Base-by-base conservation (phyloP, 805 yeast species). In the Scheffersomyces coipomensis region DNA sequence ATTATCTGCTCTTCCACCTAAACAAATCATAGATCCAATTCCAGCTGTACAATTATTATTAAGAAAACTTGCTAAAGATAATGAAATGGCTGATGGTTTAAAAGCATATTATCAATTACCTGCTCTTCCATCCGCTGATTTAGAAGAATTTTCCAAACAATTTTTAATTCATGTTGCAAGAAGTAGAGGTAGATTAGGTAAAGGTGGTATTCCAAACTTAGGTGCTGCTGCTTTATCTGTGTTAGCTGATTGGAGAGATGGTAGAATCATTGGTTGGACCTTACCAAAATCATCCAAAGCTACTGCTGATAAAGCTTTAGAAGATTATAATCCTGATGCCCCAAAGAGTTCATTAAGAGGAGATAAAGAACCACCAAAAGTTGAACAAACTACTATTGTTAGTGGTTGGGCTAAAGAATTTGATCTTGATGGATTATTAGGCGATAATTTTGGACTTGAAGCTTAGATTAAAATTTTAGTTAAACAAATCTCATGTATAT, bases 211-310 rank as follows among this genome's bases (percentile, higher is more conserved):
- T 43, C 96, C 98, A 41, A 89, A 93, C 60, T 62, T 93, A 46
- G 84, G 80, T 43, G 75, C 90, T 47, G 96, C 98, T 7, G 96
- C 95, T 26, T 61, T 78, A 53, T 73, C 85, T 26, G 84, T 93
- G 10, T 72, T 93, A 56, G 88, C 79, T 53, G 99, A 93, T 66
- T 93, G 98, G 98, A 81, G 97, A 66, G 97, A 90, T 62, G 99
- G 99, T 43, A 80, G 93, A 59, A 81, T 93, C 53, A 65, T 83
- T 39, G 96, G 97, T 34, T 93, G 97, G 96, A 80, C 87, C 2
- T 66, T 82, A 52, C 96, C 96, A 36, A 83, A 62, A 43, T 53
- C 63, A 24, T 71, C 81, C 10, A 74, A 75, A 50, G 65, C 65
- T n/a, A 55, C 61, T 33, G 65, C 60, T 17, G 44, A 51, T 12